Base-by-base conservation (phyloP, 345 rosid species). In the Syzygium oleosum region DNA sequence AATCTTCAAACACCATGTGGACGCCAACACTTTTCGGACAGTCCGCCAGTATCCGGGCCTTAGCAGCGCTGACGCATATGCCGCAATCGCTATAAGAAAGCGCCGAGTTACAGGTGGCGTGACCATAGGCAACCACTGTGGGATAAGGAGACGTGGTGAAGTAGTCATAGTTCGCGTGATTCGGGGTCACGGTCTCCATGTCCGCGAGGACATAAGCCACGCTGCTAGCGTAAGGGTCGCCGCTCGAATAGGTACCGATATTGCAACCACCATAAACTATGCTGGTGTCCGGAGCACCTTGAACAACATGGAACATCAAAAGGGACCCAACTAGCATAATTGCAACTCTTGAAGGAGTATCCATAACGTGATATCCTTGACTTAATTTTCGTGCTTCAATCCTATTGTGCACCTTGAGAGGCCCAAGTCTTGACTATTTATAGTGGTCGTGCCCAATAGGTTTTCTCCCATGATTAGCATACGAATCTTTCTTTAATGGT, bases 371-470 rank as follows among this genome's bases (percentile, higher is more conserved):
- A 63, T 63, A 29, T 63, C 21, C 41, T 63, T 15, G 7, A 63
- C 38, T 63, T 63, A 29, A 6, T 13, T 63, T 63, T 63, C 15
- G 77, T 29, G 41, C 77, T 63, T 63, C 77, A 29, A 3, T 29
- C 77, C 11, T 3, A 15, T 29, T 29, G 29, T 63, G 77, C 77
- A 63, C 19, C 77, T 63, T 63, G 5, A 63, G 77, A 63, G 5
- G 21, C 41, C 8, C 77, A 29, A 29, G 5, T 63, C 77, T 63
- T 29, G 11, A 29, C 77, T 63, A 63, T 15, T 63, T 29, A 63
- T 63, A 63, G 41, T 6, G 77, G 21, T 38, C 94, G 96, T 90
- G 91, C 95, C 90, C 88, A 95, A 0, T 5, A 5, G 41, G 22
- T 61, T 61, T 29, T 14, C 77, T 51, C 52, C 27, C 22, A 27